These are phyloP conservation scores for Alternaria gansuensis DNA, from an alignment of 2,329 filamentous ascomycete genomes.

Conservation along the genomic window DNA sequence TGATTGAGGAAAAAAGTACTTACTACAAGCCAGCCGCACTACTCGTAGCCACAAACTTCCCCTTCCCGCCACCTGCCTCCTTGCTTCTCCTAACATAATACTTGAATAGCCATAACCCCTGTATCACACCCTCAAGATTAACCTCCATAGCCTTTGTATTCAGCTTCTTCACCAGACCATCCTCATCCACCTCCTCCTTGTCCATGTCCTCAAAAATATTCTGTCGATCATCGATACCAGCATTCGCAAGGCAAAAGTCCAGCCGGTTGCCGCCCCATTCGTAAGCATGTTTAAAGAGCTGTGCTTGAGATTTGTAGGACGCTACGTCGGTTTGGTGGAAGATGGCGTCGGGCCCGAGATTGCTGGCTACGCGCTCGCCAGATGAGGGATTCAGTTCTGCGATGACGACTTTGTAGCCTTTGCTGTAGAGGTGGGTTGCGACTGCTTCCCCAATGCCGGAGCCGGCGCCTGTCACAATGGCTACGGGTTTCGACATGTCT, in stretches of 20 bases:
- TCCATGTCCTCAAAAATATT: slow-evolving; percentile 47
- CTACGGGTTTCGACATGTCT: slow-evolving; percentile 52
- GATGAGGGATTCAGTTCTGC: slow-evolving; percentile 54
- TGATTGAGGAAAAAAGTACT: slow-evolving; percentile 15
- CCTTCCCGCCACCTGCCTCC: slow-evolving; percentile 46
- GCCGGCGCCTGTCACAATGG: slow-evolving; percentile 58
- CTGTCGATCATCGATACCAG: slow-evolving; percentile 54
- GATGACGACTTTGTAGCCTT: slow-evolving; percentile 56
- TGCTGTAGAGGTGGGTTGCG: slow-evolving; percentile 53
- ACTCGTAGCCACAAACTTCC: slow-evolving; percentile 54
- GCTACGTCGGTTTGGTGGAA: slow-evolving; percentile 56
- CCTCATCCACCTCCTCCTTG: slow-evolving; percentile 45
- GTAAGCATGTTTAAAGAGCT: slow-evolving; percentile 53
- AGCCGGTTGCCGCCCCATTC: slow-evolving; percentile 55
- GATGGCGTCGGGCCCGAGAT: slow-evolving; percentile 41
- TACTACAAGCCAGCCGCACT: slow-evolving; percentile 52
- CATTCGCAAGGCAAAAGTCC: slow-evolving; percentile 57
- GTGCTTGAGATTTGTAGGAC: slow-evolving; percentile 51
- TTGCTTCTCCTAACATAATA: slow-evolving; percentile 55
- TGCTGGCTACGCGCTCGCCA: slow-evolving; percentile 37
- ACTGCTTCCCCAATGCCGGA: slow-evolving; percentile 58
- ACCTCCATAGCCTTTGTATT: slow-evolving; percentile 53
- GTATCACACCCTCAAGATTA: slow-evolving; percentile 54
- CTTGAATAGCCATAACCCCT: slow-evolving; percentile 56
- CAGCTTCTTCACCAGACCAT: slow-evolving; percentile 50